Base-by-base conservation (phyloP, 148 eudicot species). In the Spergularia bocconei region DNA sequence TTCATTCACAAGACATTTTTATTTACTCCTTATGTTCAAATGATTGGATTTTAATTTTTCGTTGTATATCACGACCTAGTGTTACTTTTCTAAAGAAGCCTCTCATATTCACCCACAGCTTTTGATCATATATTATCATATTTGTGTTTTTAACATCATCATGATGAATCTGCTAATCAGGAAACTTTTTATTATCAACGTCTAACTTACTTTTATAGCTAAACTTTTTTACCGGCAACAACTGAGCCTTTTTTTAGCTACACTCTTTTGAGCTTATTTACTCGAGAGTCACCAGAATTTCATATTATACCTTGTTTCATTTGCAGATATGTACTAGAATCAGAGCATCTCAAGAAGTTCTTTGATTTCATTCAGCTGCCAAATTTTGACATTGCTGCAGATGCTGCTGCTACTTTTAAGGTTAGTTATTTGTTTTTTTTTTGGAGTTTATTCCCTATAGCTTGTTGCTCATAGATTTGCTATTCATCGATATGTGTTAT, bases 391-490 rank as follows among this genome's bases (percentile, higher is more conserved):
- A 89, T 95, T 74, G 92, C 98, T 79, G 97, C 98, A 11, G 97
- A 94, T 89, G 98, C 98, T 76, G 93, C 93, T 73, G 97, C 97
- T 53, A 91, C 97, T 63, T 94, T 92, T 79, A 95, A 95, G 98
- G 98, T 92, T 79, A 60, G 64, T 73, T 69, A 58, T 53, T 47
- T 15, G 78, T 77, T 57, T 73, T 55, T 67, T 13, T 70, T 13
- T 70, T 70, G 52, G 62, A 41, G 7, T 33, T 29, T 52, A 50
- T 67, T 23, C n/a, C 47, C 48, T 71, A 13, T 3, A n/a, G 8
- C n/a, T 53, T 17, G 16, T 57, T 65, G 21, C 44, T 11, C 67
- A 66, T 65, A 36, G 21, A 67, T 62, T 16, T 55, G 50, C 23
- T 21, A 20, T 5, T 25, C 47, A 47, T 5, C 3, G 53, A 19